A percentile compares a stretch with the other conserved stretches of the same genome.
Conservation (phyloP, 2,329 filamentous ascomycete species). For the Ophiostoma himal-ulmi region DNA sequence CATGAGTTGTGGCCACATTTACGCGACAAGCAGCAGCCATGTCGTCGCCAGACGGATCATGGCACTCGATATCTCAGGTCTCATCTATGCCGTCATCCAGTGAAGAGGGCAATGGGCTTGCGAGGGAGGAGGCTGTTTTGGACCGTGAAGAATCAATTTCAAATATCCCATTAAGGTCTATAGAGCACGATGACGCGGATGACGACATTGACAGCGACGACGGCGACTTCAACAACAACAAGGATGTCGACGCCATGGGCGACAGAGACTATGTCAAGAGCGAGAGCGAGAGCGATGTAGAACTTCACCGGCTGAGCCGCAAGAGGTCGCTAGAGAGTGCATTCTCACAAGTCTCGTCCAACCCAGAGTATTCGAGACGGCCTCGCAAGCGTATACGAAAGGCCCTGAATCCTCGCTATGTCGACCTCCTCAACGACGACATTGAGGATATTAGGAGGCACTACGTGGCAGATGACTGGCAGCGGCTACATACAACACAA, state of each 20-base stretch:
- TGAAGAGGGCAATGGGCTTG: not conserved
- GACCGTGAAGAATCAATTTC: not conserved
- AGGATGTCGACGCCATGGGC: not conserved
- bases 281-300: not conserved
- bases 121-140: not conserved
- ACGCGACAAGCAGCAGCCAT: slow-evolving; percentile 10
- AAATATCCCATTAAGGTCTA: not conserved
- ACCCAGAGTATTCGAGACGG: not conserved
- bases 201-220: not conserved
- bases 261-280: not conserved
- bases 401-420: slow-evolving; percentile 44
- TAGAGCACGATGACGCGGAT: slow-evolving; percentile 2
- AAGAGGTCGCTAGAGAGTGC: slow-evolving; percentile 12
- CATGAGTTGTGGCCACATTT: not conserved
- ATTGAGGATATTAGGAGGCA: slow-evolving; percentile 48
- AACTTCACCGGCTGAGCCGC: slow-evolving; percentile 1
- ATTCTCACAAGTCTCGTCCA: not conserved
- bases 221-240: not conserved
- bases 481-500: slow-evolving; percentile 45
- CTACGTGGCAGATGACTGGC: slow-evolving; percentile 31
- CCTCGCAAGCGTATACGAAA: slow-evolving; percentile 34
- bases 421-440: slow-evolving; percentile 50
- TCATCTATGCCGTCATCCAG: not conserved
- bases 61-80: not conserved
- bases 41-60: slow-evolving; percentile 12